These are phyloP conservation scores for Penicillium verrucosum DNA, from an alignment of 2,329 filamentous ascomycete species.

Conservation along the genomic window DNA sequence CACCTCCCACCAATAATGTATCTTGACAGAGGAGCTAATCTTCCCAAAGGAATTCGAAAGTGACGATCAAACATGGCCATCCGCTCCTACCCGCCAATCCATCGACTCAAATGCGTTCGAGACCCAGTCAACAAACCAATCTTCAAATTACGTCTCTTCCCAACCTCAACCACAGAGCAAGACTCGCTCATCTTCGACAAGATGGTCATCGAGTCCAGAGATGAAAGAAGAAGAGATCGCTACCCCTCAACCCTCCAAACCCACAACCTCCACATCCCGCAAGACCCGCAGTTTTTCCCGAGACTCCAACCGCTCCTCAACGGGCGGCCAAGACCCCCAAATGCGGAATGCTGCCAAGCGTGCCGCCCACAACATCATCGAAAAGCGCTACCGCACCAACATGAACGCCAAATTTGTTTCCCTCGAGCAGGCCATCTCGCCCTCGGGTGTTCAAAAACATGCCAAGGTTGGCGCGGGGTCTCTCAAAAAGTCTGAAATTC, in stretches of 20 bases:
- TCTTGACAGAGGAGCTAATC: background rate
- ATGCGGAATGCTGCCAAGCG: conserved; percentile 39
- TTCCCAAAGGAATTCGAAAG: conserved; percentile 30
- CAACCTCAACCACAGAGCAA: conserved; percentile 10
- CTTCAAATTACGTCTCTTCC: conserved; percentile 6
- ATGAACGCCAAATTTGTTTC: conserved; percentile 44
- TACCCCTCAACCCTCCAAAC: conserved; percentile 14
- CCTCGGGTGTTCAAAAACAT: conserved; percentile 24
- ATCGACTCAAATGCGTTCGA: conserved; percentile 17
- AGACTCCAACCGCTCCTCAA: conserved; percentile 23
- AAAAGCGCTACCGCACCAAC: conserved; percentile 43
- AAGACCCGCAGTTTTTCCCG: conserved; percentile 29
- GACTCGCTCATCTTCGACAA: conserved; percentile 11
- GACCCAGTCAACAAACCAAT: background rate
- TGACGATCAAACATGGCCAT: conserved; percentile 34
- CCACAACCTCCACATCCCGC: conserved; percentile 14
- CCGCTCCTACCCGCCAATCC: conserved; percentile 22
- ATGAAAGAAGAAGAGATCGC: conserved; percentile 26
- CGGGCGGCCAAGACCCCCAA: conserved; percentile 20
- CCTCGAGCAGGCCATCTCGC: conserved; percentile 37
- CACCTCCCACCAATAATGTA: background rate
- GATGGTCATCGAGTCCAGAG: conserved; percentile 32
- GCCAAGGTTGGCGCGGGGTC: conserved; percentile 30
- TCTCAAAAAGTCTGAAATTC: conserved; percentile 39
- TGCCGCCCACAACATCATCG: conserved; percentile 42